Percentiles rank a stretch among this genome's conserved stretches.
Conservation (phyloP, 2,329 filamentous ascomycete genomes). For the Diaporthe humulicola region DNA sequence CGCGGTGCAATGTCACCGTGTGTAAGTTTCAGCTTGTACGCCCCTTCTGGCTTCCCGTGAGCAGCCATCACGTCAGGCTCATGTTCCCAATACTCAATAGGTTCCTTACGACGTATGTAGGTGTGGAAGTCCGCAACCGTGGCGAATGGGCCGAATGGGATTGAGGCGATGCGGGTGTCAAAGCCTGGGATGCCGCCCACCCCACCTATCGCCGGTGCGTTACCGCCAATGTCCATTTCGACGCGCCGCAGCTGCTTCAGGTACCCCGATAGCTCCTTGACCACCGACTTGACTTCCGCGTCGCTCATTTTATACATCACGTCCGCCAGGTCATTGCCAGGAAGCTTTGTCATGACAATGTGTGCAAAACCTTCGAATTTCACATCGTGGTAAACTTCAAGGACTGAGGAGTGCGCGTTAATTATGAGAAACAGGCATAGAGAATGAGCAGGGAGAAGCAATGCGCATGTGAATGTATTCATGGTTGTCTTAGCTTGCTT, state of each 20-base stretch:
- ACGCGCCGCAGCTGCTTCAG: slow-evolving; percentile 26
- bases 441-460: background rate
- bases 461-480: background rate
- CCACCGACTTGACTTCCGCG: background rate
- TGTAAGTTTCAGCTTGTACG: slow-evolving; percentile 51
- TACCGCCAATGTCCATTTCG: background rate
- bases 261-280: slow-evolving; percentile 17
- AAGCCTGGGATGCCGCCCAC: background rate
- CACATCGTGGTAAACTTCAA: slow-evolving; percentile 20
- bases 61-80: slow-evolving; percentile 17
- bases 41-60: slow-evolving; percentile 26
- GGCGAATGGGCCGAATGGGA: background rate
- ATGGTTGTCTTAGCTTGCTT: background rate
- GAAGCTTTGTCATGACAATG: slow-evolving; percentile 30
- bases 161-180: background rate
- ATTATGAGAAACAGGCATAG: background rate
- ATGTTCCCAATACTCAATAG: slow-evolving; percentile 19
- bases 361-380: slow-evolving; percentile 11
- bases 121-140: background rate
- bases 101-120: slow-evolving; percentile 14
- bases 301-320: background rate
- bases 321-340: background rate
- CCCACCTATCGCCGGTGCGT: slow-evolving; percentile 14
- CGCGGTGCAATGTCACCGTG: slow-evolving; percentile 62
- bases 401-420: slow-evolving; percentile 5